Percentiles rank a stretch among this genome's conserved stretches.
phyloP scores from a whole-genome alignment of 2,329 filamentous ascomycete species.

The Neodidymelliopsis sp. region DNA sequence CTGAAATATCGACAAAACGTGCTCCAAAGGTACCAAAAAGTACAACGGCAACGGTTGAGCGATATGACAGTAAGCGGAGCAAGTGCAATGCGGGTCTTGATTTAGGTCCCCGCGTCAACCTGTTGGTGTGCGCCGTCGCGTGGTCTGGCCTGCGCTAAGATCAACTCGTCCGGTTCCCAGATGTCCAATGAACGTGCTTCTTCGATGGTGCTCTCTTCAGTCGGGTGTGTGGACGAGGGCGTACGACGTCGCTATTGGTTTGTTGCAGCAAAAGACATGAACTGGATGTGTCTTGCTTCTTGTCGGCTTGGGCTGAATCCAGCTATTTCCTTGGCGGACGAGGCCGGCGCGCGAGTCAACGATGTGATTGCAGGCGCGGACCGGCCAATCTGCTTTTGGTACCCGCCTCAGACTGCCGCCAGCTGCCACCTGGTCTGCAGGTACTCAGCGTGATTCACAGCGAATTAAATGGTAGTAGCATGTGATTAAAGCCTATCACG shows the following conservation, averaged over 20 bases:
- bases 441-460: conserved; percentile 2
- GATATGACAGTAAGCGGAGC: conserved; percentile 19
- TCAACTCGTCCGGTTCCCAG: conserved; percentile 7
- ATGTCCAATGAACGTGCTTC: conserved; percentile 1
- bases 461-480: conserved; percentile 4
- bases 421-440: conserved; percentile 8
- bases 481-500: not conserved
- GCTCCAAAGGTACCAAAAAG: conserved; percentile 14
- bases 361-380: conserved; percentile 13
- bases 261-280: conserved; percentile 16
- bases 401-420: conserved; percentile 11
- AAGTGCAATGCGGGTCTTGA: conserved; percentile 17
- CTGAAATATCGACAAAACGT: conserved; percentile 12
- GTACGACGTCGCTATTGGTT: conserved; percentile 12
- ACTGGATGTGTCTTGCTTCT: conserved; percentile 12
- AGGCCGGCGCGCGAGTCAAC: conserved; percentile 11
- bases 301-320: not conserved
- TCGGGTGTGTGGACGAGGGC: conserved; percentile 3
- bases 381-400: conserved; percentile 12
- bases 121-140: conserved; percentile 18
- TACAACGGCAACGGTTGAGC: conserved; percentile 16
- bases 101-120: conserved; percentile 10
- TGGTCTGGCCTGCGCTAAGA: conserved; percentile 18
- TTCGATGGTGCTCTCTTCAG: too few species aligned
- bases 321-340: conserved; percentile 14